These are phyloP conservation scores for Perkinsus olseni DNA, from an alignment of 169 alveolate species.

Conservation along the genomic window DNA sequence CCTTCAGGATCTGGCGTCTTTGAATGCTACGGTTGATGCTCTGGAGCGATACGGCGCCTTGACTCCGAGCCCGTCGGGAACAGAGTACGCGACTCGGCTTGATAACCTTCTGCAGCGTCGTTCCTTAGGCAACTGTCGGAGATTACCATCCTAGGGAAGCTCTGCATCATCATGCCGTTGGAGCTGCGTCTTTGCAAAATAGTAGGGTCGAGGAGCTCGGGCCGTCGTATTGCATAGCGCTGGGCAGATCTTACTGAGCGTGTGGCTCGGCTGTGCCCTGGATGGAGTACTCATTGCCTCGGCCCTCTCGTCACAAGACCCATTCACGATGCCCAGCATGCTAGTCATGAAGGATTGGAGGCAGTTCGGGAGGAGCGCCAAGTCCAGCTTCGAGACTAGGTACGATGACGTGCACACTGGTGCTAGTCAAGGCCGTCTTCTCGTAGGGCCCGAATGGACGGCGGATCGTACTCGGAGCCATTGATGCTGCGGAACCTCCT, in stretches of 20 bases:
- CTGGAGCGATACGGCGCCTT: not conserved
- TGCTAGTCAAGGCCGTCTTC: not conserved
- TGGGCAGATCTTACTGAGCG: slow-evolving; percentile 16
- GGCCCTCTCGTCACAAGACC: slow-evolving; percentile 27
- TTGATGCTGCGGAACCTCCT: slow-evolving; percentile 22
- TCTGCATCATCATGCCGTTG: slow-evolving; percentile 26
- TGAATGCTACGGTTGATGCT: not conserved
- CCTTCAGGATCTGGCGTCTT: not conserved
- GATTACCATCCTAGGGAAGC: slow-evolving; percentile 25
- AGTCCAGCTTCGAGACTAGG: slow-evolving; percentile 34
- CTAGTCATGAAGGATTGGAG: slow-evolving; percentile 36
- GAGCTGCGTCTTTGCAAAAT: slow-evolving; percentile 23
- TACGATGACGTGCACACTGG: not conserved
- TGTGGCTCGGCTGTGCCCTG: slow-evolving; percentile 19
- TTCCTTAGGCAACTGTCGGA: not conserved
- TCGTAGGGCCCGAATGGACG: slow-evolving; percentile 10
- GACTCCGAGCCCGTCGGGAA: not conserved
- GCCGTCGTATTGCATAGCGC: not conserved
- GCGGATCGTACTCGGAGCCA: slow-evolving; percentile 39
- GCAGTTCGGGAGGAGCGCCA: slow-evolving; percentile 34
- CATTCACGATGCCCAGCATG: slow-evolving; percentile 40
- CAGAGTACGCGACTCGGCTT: not conserved
- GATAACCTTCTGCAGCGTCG: not conserved
- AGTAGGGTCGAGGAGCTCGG: not conserved
- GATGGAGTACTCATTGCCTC: slow-evolving; percentile 29